Percentiles rank a stretch among this genome's conserved stretches.
Conservation (phyloP, 2,329 filamentous ascomycete genomes). For the Trichophyton rubrum region DNA sequence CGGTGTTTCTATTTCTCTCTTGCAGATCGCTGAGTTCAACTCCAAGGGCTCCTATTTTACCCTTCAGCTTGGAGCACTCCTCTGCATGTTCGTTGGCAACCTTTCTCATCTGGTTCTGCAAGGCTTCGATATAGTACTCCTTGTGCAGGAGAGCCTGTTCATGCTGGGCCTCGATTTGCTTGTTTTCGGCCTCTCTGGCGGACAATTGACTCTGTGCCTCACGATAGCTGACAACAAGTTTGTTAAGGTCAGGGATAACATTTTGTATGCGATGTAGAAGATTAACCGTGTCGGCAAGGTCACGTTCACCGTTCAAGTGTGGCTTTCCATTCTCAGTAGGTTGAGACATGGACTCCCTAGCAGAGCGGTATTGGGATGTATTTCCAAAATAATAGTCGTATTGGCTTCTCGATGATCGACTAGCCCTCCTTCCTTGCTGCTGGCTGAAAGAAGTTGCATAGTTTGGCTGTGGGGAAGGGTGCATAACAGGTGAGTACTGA, state of each 20-base stretch:
- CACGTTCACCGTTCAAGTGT: slow-evolving; percentile 19
- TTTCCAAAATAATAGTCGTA: slow-evolving; percentile 21
- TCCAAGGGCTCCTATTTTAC: slow-evolving; percentile 36
- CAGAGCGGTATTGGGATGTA: slow-evolving; percentile 21
- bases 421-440: slow-evolving; percentile 18
- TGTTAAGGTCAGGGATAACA: slow-evolving; percentile 36
- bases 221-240: slow-evolving; percentile 36
- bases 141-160: slow-evolving; percentile 41
- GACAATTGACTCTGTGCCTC: slow-evolving; percentile 40
- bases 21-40: slow-evolving; percentile 41
- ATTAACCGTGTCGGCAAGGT: slow-evolving; percentile 23
- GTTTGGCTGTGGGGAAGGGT: slow-evolving; percentile 24
- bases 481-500: slow-evolving; percentile 18
- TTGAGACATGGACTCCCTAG: slow-evolving; percentile 19
- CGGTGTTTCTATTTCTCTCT: slow-evolving; percentile 41
- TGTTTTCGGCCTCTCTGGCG: slow-evolving; percentile 38
- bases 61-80: slow-evolving; percentile 34
- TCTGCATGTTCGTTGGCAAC: slow-evolving; percentile 39
- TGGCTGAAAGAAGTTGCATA: slow-evolving; percentile 24
- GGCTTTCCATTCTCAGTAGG: slow-evolving; percentile 23
- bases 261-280: slow-evolving; percentile 34
- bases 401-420: slow-evolving; percentile 19
- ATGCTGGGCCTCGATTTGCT: slow-evolving; percentile 38
- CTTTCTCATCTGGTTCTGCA: slow-evolving; percentile 40
- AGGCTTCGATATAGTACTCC: slow-evolving; percentile 41